Evolutionary conservation across 2,329 filamentous ascomycete species (phyloP).

Genomic region (Fusarium tjaetaba): DNA sequence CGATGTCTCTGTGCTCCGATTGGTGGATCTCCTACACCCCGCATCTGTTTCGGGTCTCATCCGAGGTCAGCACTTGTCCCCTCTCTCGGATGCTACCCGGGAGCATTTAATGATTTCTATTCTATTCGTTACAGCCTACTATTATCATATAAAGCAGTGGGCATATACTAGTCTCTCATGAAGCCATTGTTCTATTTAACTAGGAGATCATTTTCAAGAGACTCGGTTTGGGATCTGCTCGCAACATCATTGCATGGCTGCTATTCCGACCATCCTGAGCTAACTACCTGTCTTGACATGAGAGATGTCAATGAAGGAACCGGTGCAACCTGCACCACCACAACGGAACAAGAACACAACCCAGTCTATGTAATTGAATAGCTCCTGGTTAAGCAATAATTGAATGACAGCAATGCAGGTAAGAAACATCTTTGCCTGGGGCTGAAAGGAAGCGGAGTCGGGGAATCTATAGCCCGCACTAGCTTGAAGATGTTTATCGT

Average conservation of each 20-base stretch:
- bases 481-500: too few relatives aligned
- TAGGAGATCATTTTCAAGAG: too few relatives aligned
- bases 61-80: background rate
- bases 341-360: too few relatives aligned
- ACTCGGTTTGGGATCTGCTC: too few relatives aligned
- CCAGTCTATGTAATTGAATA: background rate
- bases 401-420: accelerated
- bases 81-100: background rate
- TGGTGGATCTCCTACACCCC: background rate
- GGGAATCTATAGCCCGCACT: background rate
- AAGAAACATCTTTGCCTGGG: accelerated
- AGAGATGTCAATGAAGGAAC: too few relatives aligned
- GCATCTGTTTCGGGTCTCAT: background rate
- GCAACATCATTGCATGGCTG: too few relatives aligned
- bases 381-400: accelerated
- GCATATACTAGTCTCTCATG: too few relatives aligned
- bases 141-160: too few relatives aligned
- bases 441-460: background rate
- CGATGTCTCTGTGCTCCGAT: background rate
- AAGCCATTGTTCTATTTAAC: too few relatives aligned
- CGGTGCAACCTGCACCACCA: too few relatives aligned
- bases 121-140: accelerated
- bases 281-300: too few relatives aligned
- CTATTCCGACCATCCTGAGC: too few relatives aligned
- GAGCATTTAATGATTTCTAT: accelerated